These are phyloP conservation scores for Acanthamoeba lenticulata DNA, from an alignment of 208 protist genomes.

Conservation along the genomic window DNA sequence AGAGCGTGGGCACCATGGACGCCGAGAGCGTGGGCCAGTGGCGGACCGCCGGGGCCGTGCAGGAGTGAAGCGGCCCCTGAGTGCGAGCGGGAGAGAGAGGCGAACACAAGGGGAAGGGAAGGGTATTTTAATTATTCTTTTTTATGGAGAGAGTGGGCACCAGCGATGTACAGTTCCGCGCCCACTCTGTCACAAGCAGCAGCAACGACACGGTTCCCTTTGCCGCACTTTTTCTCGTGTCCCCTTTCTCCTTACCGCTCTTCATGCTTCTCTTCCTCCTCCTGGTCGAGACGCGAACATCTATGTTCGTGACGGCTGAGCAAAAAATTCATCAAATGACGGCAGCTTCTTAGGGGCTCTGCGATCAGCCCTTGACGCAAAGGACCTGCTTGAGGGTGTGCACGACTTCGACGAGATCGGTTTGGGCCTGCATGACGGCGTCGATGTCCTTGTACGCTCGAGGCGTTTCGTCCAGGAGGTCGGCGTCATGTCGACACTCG, in stretches of 20 bases:
- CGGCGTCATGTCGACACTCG: slow-evolving; percentile 78
- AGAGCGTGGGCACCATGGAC: slow-evolving; percentile 35
- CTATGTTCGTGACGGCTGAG: too few relatives aligned
- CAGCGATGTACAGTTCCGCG: background rate
- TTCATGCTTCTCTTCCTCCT: too few relatives aligned
- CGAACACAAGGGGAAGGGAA: too few relatives aligned
- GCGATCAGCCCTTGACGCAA: slow-evolving; percentile 92
- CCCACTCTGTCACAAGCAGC: background rate
- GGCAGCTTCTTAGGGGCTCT: too few relatives aligned
- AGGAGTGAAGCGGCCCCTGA: background rate
- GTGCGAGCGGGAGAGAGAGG: too few relatives aligned
- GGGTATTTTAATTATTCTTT: too few relatives aligned
- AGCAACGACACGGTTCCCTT: too few relatives aligned
- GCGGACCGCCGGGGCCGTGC: background rate
- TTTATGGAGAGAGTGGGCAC: background rate
- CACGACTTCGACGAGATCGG: slow-evolving; percentile 89
- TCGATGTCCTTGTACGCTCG: slow-evolving; percentile 92
- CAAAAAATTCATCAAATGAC: too few relatives aligned
- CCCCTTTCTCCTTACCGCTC: background rate
- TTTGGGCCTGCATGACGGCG: slow-evolving; percentile 89
- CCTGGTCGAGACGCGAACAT: too few relatives aligned
- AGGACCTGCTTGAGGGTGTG: slow-evolving; percentile 87
- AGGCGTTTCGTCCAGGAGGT: slow-evolving; percentile 91
- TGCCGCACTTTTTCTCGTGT: too few relatives aligned
- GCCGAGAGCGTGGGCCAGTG: background rate